phyloP scores from a whole-genome alignment of 768 basidiomycete genomes.

The Mycena alexandri region DNA sequence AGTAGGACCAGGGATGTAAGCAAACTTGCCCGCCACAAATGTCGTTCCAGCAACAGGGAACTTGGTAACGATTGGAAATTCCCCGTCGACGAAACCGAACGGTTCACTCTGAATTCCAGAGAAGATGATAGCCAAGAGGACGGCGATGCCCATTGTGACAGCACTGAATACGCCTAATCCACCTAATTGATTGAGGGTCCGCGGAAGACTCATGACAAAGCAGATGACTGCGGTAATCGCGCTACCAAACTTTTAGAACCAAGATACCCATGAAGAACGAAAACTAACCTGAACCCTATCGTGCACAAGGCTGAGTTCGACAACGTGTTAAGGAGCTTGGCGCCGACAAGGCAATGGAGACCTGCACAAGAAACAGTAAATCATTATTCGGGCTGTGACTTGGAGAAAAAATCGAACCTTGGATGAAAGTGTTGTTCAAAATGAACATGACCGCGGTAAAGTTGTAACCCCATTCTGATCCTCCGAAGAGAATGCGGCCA shows the following conservation, averaged over 20 bases:
- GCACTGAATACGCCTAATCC: constrained; percentile 55
- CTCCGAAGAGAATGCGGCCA: constrained; percentile 59
- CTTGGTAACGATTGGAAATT: constrained; percentile 53
- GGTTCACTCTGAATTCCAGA: constrained; percentile 57
- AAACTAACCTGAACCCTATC: constrained; percentile 40
- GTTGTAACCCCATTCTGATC: constrained; percentile 62
- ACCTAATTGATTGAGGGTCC: constrained; percentile 58
- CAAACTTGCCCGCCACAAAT: constrained; percentile 53
- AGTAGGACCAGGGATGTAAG: constrained; percentile 26
- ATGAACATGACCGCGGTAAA: constrained; percentile 65
- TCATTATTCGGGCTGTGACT: constrained; percentile 24
- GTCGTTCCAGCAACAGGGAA: constrained; percentile 54
- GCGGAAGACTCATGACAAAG: constrained; percentile 58
- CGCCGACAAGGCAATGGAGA: constrained; percentile 61
- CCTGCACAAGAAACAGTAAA: constrained; percentile 41
- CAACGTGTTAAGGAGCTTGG: constrained; percentile 60
- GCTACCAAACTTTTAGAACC: constrained; percentile 52
- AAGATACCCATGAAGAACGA: constrained; percentile 55
- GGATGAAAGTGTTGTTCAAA: constrained; percentile 68
- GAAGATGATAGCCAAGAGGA: constrained; percentile 58
- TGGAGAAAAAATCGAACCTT: constrained; percentile 46
- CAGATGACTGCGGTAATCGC: constrained; percentile 52
- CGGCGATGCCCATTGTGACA: constrained; percentile 61
- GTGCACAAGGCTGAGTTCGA: constrained; percentile 57
- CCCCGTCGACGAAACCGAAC: constrained; percentile 53